A percentile compares a stretch with the other conserved stretches of the same genome.
These are phyloP conservation scores for Dryas alaskensis DNA, from an alignment of 306 rosid species.

Conservation along the genomic window DNA sequence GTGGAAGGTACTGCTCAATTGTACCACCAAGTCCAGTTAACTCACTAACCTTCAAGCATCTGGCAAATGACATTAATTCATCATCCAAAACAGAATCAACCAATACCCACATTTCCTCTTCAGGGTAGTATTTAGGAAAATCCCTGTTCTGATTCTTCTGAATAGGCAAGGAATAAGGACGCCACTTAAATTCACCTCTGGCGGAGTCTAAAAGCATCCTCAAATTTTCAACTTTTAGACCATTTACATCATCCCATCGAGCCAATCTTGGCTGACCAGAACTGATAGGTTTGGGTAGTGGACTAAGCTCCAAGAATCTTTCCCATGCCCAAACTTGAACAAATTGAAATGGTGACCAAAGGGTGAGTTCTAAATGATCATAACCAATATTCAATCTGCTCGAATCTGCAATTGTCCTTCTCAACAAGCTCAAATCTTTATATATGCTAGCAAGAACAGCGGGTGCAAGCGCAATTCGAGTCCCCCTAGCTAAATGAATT, in stretches of 20 bases:
- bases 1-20: slow-evolving; percentile 45
- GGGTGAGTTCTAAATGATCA: background rate
- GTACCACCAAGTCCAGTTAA: slow-evolving; percentile 41
- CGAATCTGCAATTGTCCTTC: slow-evolving; percentile 23
- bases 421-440: slow-evolving; percentile 40
- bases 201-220: slow-evolving; percentile 33
- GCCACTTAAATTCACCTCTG: slow-evolving; percentile 38
- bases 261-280: slow-evolving; percentile 27
- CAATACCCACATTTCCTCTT: slow-evolving; percentile 28
- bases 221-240: slow-evolving; percentile 25
- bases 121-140: slow-evolving; percentile 27
- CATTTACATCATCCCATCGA: slow-evolving; percentile 35
- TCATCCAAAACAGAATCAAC: slow-evolving; percentile 23
- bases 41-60: slow-evolving; percentile 38
- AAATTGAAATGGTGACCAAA: slow-evolving; percentile 47
- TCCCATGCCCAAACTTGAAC: slow-evolving; percentile 68
- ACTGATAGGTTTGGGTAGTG: slow-evolving; percentile 12
- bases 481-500: slow-evolving; percentile 47
- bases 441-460: slow-evolving; percentile 53
- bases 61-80: slow-evolving; percentile 25
- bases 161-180: slow-evolving; percentile 36
- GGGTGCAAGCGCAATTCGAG: slow-evolving; percentile 47
- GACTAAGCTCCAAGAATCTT: slow-evolving; percentile 41
- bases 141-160: slow-evolving; percentile 15
- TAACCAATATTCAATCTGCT: background rate